Evolutionary conservation across 2,329 filamentous ascomycete genomes (phyloP), one percentile per base, ranked within the genome.

Genomic region (Dactylellina parvicollis): DNA sequence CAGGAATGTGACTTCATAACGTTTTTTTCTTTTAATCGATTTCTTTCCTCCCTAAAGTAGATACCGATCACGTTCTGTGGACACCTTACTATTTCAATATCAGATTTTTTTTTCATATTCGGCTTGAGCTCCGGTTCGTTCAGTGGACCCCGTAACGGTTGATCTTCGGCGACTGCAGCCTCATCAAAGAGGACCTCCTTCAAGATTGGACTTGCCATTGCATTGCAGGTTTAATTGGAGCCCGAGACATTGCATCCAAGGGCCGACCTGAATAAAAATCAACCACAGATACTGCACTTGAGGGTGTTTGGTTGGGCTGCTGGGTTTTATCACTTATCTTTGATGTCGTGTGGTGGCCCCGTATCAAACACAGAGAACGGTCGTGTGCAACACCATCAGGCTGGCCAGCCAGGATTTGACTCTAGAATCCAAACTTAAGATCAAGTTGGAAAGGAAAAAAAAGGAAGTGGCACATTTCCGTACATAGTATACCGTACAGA

Each of bases 111-210:
- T 49, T 30, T 52, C 30, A 30, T 54, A 47, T 54, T 34, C 36
- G 20, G 38, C 20, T 61, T 61, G 67, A 59, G 60, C 60, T 65
- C 55, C 47, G 34, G 54, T 18, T 30, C 55, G 54, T 18, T 30
- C 55, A 60, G 60, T 65, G 60, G 69, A 66, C 55, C 69, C 69
- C 61, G 69, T 62, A 55, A 49, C 60, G 30, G 46, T 65, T 66
- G 60, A 73, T 56, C 44, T 66, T 73, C 60, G 69, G 69, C 69
- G 69, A 73, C 69, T 73, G 69, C 54, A 73, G 60, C 60, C 69
- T 73, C 69, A 55, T 59, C 60, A 73, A 73, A 65, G 38, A 64
- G 57, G 49, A 49, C 54, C 60, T 55, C 69, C 46, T 73, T 65
- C 30, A 49, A 72, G 59, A 54, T 30, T 42, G 54, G 40, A 66